Conservation (phyloP, 2,329 filamentous ascomycete species). For the Gaeumannomyces sp. region DNA sequence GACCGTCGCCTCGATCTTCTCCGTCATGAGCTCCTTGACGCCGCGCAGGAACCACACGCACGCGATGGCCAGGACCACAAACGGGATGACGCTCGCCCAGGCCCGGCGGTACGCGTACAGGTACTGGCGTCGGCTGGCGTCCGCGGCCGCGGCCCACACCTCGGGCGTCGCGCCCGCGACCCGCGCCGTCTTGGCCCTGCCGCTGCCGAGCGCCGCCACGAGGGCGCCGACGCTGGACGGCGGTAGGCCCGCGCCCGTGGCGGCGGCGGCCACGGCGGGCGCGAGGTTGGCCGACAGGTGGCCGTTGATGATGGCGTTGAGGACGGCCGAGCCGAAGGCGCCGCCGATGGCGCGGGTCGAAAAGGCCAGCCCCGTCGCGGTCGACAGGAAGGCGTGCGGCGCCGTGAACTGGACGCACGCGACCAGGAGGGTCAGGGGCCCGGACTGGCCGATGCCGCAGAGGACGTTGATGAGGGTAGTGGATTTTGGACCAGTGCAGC, state of each 20-base stretch:
- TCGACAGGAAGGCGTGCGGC: constrained; percentile 45
- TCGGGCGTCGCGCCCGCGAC: constrained; percentile 30
- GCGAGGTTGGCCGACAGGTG: constrained; percentile 34
- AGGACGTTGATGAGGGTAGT: constrained; percentile 43
- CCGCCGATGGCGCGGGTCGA: constrained; percentile 47
- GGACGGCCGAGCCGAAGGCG: constrained; percentile 45
- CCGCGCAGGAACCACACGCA: constrained; percentile 38
- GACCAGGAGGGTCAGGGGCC: constrained; percentile 42
- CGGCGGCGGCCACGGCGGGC: constrained; percentile 32
- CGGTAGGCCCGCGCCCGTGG: constrained; percentile 36
- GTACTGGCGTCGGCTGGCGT: constrained; percentile 38
- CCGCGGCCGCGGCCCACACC: constrained; percentile 31
- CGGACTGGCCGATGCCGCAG: constrained; percentile 41
- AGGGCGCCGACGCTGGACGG: constrained; percentile 29
- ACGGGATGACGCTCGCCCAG: constrained; percentile 44
- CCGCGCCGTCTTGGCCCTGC: constrained; percentile 21
- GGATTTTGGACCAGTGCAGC: constrained; percentile 35
- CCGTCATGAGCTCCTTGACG: constrained; percentile 46
- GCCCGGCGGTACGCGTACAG: constrained; percentile 41
- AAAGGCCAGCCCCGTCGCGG: constrained; percentile 46
- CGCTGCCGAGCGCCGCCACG: constrained; percentile 31
- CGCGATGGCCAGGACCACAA: constrained; percentile 41
- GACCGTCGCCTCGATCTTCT: constrained; percentile 46
- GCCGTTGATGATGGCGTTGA: constrained; percentile 46
- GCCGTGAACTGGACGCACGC: constrained; percentile 47